A percentile compares a stretch with the other conserved stretches of the same genome.
Conservation (phyloP, 495 filamentous ascomycete genomes). For the Extremus antarcticus region DNA sequence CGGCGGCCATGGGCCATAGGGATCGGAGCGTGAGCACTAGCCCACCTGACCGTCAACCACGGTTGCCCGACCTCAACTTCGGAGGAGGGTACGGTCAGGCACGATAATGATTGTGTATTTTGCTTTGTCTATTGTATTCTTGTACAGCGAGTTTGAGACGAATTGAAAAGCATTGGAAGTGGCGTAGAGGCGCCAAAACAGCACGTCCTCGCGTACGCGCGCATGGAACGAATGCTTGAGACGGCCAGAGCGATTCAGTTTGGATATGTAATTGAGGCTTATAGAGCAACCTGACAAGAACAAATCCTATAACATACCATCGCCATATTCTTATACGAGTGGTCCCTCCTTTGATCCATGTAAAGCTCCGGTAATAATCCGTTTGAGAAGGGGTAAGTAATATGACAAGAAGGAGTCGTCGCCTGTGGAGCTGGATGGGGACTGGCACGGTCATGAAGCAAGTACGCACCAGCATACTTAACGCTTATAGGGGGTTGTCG, state of each 20-base stretch:
- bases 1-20: conserved; percentile 20
- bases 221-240: neutral
- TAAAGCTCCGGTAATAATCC: too few species aligned
- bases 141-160: neutral
- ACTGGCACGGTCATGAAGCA: neutral
- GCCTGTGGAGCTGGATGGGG: neutral
- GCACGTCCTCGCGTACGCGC: neutral
- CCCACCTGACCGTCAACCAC: neutral
- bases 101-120: neutral
- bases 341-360: too few species aligned
- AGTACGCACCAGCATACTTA: neutral
- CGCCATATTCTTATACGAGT: too few species aligned
- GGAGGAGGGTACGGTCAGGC: neutral
- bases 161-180: neutral
- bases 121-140: neutral
- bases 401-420: neutral
- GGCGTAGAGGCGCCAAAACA: neutral
- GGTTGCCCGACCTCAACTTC: neutral
- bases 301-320: conserved; percentile 84
- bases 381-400: too few species aligned
- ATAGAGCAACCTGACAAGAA: conserved; percentile 86
- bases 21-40: conserved; percentile 10
- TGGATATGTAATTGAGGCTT: too few species aligned
- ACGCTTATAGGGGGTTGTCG: too few species aligned
- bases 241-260: neutral